Conservation (phyloP, 331 rosid genomes). For the Malus hybrid region DNA sequence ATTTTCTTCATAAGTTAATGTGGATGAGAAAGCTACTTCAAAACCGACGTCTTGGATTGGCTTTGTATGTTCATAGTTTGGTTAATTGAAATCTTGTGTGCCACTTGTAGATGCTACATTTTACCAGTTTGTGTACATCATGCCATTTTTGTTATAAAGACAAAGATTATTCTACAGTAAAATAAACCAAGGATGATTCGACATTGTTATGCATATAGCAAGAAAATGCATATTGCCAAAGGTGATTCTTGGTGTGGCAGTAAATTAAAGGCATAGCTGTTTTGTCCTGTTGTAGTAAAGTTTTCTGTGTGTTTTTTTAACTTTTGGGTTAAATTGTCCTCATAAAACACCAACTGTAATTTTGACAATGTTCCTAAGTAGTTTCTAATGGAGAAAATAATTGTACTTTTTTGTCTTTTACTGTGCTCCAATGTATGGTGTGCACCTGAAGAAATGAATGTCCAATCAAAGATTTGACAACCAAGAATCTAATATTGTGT, state of each 20-base stretch:
- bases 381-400: background rate
- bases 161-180: too few species aligned
- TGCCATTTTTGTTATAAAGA: too few species aligned
- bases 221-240: background rate
- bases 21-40: too few species aligned
- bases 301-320: background rate
- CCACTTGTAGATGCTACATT: background rate
- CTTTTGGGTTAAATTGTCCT: background rate
- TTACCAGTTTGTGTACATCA: too few species aligned
- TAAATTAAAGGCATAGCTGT: background rate
- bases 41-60: background rate
- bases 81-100: background rate
- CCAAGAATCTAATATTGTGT: too few species aligned
- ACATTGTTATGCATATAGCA: background rate
- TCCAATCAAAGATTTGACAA: too few species aligned
- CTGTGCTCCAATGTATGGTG: too few species aligned
- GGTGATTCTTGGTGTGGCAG: background rate
- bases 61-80: background rate
- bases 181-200: too few species aligned
- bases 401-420: background rate
- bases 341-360: background rate
- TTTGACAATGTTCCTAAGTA: background rate
- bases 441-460: too few species aligned
- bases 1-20: background rate
- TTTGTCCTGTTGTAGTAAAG: background rate